phyloP scores from a whole-genome alignment of 352 stramenopile species.

The Pythium pectinolyticum region DNA sequence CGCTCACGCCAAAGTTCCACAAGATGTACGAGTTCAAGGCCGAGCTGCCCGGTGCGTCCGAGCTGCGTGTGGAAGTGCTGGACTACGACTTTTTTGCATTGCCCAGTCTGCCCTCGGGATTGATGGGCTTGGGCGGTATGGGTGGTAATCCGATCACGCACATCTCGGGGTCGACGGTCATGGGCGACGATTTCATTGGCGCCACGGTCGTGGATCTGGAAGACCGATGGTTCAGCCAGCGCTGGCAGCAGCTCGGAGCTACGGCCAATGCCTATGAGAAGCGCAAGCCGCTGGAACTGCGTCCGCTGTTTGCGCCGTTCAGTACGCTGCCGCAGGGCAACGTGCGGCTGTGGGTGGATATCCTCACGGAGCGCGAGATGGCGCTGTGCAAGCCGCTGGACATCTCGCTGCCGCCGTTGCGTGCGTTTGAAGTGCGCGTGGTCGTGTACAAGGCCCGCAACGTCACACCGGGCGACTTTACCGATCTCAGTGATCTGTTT shows the following conservation, averaged over 20 bases:
- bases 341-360: constrained; percentile 88
- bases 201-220: constrained; percentile 92
- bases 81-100: constrained; percentile 80
- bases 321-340: constrained; percentile 70
- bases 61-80: constrained; percentile 64
- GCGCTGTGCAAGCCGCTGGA: constrained; percentile 68
- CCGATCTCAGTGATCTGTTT: constrained; percentile 89
- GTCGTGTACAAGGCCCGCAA: constrained; percentile 92
- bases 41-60: constrained; percentile 76
- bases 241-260: constrained; percentile 77
- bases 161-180: constrained; percentile 46
- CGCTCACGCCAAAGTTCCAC: constrained; percentile 87
- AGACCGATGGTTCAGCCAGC: constrained; percentile 90
- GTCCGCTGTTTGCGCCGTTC: constrained; percentile 67
- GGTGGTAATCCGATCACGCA: no score
- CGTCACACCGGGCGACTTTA: constrained; percentile 81
- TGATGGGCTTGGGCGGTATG: no score
- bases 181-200: constrained; percentile 89
- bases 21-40: constrained; percentile 90
- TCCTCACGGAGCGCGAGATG: constrained; percentile 76
- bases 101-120: no score
- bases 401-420: constrained; percentile 71
- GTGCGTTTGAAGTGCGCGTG: constrained; percentile 89
- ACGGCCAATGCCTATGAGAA: constrained; percentile 37
- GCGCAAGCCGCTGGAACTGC: constrained; percentile 64